Base-by-base conservation (phyloP, 352 stramenopile species). In the Lagenidium sp. region DNA sequence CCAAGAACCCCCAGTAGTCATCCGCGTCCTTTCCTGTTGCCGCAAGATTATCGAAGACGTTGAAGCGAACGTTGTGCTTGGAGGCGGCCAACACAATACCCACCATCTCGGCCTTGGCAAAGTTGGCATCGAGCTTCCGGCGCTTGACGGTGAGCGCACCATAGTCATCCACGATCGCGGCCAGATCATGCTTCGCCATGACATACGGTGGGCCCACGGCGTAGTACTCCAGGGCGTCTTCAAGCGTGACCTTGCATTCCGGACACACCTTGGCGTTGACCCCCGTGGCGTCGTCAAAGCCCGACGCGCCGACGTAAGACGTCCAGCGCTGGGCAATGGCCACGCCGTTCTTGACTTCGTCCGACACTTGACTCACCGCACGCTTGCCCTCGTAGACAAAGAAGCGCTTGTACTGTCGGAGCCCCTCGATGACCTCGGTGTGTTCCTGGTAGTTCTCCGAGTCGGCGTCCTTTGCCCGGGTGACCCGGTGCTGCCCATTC, bases 391-490 rank as follows among this genome's bases (percentile, higher is more conserved):
- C 53, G 52, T 88, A 89, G 45, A 93, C 76, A 41, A 83, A 85
- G 42, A 90, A 87, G 21, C 50, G 65, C 50, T 93, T 93, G 55
- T 88, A 85, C 46, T 87, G 72, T 11, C 72, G 69, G 34, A 88
- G 63, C 4, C 80, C 80, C 47, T 85, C 64, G 15, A 93, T 48
- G 3, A 93, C 68, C 40, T 90, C 75, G 0, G 50, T 45, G 34
- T 86, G 55, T 16, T 55, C 48, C n/a, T 68, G 47, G 44, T 84
- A 70, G 43, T 87, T 68, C 23, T 77, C 50, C 7, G 71, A 81
- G 46, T 89, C 57, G 11, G 80, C 75, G 21, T 57, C 56, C 12
- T 65, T 71, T 0, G 60, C 63, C 12, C 49, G 52, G 4, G 73
- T 74, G n/a, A 93, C 60, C 8, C 77, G 75, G 19, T 67, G 60